A percentile compares a stretch with the other conserved stretches of the same genome.
phyloP scores from a whole-genome alignment of 306 rosid genomes.

The Neltuma alba region DNA sequence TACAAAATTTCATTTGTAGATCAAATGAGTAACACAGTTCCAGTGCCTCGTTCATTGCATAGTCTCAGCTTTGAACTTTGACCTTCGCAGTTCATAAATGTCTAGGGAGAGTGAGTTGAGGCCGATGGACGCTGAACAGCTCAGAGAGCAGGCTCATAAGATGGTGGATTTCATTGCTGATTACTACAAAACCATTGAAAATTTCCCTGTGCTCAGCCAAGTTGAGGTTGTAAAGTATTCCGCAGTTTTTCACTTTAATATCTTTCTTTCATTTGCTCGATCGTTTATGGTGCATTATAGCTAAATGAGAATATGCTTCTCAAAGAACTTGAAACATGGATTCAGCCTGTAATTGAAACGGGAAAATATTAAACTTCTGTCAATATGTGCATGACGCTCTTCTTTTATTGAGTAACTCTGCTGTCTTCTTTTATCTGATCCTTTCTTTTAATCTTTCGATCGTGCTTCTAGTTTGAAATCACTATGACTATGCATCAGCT shows the following conservation, averaged over 20 bases:
- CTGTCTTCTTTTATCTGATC: not conserved
- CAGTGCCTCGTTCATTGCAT: not conserved
- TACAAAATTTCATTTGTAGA: not conserved
- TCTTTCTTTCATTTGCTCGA: not conserved
- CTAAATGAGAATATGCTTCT: not conserved
- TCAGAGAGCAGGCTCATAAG: constrained; percentile 84
- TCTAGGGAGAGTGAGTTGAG: constrained; percentile 63
- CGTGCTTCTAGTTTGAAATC: no score
- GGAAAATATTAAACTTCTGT: not conserved
- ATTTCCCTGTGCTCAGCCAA: constrained; percentile 88
- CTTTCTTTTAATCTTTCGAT: not conserved
- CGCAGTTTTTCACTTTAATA: not conserved
- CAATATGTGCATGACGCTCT: not conserved
- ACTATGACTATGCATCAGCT: constrained; percentile 9
- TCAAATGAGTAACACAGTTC: not conserved
- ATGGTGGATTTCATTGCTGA: constrained; percentile 99
- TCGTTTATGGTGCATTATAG: not conserved
- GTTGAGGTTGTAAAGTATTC: constrained; percentile 60
- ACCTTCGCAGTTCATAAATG: constrained; percentile 19
- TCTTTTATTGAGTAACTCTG: not conserved
- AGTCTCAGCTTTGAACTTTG: constrained; percentile 3
- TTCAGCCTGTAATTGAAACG: not conserved
- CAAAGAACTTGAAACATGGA: not conserved
- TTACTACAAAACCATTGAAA: constrained; percentile 80
- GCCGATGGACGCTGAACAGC: constrained; percentile 91